Percentiles rank a stretch among this genome's conserved stretches.
These are phyloP conservation scores for Zoysia matrella DNA, from an alignment of 202 grass and related monocot genomes.

Conservation along the genomic window DNA sequence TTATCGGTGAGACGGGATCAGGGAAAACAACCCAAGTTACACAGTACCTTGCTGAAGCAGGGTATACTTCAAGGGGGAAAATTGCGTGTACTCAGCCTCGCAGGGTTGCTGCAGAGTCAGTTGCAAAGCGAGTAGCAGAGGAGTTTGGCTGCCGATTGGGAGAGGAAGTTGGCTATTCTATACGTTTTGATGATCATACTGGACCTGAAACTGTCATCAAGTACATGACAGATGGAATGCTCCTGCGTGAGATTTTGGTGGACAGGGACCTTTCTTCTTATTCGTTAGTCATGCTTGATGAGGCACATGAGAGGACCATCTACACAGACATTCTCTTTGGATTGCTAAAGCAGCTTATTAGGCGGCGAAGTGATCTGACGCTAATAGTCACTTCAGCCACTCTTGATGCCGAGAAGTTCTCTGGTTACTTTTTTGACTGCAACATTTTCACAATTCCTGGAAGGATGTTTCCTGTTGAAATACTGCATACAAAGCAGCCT, in stretches of 20 bases:
- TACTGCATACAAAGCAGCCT: slow-evolving; percentile 68
- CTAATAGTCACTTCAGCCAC: slow-evolving; percentile 95
- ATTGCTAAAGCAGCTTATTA: slow-evolving; percentile 85
- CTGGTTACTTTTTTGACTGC: slow-evolving; percentile 83
- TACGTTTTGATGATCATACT: slow-evolving; percentile 84
- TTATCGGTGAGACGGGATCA: slow-evolving; percentile 91
- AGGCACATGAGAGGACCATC: slow-evolving; percentile 97
- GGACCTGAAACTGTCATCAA: slow-evolving; percentile 87
- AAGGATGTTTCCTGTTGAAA: slow-evolving; percentile 88
- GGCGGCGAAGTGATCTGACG: slow-evolving; percentile 61
- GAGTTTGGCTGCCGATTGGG: slow-evolving; percentile 87
- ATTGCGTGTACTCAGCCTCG: slow-evolving; percentile 91
- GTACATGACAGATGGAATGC: slow-evolving; percentile 99
- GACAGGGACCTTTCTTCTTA: slow-evolving; percentile 76
- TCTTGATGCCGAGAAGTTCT: slow-evolving; percentile 97
- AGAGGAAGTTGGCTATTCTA: slow-evolving; percentile 90
- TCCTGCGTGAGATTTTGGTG: slow-evolving; percentile 81
- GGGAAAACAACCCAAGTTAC: slow-evolving; percentile 89
- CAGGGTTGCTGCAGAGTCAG: slow-evolving; percentile 79
- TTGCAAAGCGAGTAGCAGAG: slow-evolving; percentile 89
- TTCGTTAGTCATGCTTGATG: slow-evolving; percentile 95
- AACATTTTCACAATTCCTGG: slow-evolving; percentile 95
- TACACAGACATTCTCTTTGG: slow-evolving; percentile 89
- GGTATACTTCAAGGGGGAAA: slow-evolving; percentile 76
- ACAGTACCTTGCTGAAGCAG: slow-evolving; percentile 82